Evolutionary conservation across 2,329 filamentous ascomycete genomes (phyloP).

Genomic region (Curvularia sp.): DNA sequence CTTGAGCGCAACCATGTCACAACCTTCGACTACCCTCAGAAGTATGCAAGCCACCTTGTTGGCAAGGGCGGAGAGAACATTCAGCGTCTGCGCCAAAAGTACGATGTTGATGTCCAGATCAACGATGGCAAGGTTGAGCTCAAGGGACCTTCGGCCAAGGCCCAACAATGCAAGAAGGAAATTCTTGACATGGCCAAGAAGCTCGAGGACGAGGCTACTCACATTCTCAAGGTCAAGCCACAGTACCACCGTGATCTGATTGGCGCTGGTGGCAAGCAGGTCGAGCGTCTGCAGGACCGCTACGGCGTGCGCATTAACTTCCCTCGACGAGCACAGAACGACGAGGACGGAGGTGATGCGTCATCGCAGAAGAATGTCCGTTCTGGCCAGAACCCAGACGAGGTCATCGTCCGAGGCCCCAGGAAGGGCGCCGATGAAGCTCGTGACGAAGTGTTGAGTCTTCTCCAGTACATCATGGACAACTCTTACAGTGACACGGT

Average conservation of each 20-base stretch:
- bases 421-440: constrained; percentile 92
- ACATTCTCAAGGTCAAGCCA: constrained; percentile 86
- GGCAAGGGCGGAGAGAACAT: constrained; percentile 72
- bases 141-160: constrained; percentile 94
- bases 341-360: constrained; percentile 69
- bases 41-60: constrained; percentile 86
- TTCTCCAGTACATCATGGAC: constrained; percentile 89
- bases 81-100: constrained; percentile 71
- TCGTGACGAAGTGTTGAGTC: constrained; percentile 85
- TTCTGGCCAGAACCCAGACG: constrained; percentile 76
- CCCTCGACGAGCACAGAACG: constrained; percentile 72
- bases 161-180: constrained; percentile 81
- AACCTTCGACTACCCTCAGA: constrained; percentile 92
- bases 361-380: constrained; percentile 68
- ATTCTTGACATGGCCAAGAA: constrained; percentile 81
- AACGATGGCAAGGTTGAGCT: constrained; percentile 94
- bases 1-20: constrained; percentile 88
- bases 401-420: constrained; percentile 89
- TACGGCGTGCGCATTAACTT: constrained; percentile 97
- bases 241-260: constrained; percentile 96
- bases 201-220: constrained; percentile 88
- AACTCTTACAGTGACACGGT: constrained; percentile 82
- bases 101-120: constrained; percentile 82
- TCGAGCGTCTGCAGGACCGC: constrained; percentile 88
- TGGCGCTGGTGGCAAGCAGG: constrained; percentile 82